Evolutionary conservation across 495 filamentous ascomycete species (phyloP), one percentile per base, ranked within the genome.

Genomic region (Evernia prunastri): DNA sequence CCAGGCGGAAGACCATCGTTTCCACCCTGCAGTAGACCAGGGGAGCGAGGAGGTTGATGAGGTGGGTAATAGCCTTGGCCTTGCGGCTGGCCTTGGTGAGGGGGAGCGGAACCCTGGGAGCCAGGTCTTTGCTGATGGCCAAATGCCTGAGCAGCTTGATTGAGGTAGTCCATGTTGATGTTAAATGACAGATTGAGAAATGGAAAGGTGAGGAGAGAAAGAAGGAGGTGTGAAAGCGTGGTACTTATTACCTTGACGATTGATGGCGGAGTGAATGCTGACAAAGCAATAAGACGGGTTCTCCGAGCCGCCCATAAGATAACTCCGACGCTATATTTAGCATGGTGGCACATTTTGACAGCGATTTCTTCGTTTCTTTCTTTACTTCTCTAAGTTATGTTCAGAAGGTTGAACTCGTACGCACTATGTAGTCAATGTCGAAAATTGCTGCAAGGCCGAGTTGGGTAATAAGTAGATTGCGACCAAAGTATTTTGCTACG

Each of bases 71-170:
- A 33, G 17, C 51, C 51, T 20, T 54, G 51, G 6, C 51, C 51
- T n/a, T 54, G 51, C 20, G 51, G 17, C 29, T 54, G 51, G 29
- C 51, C 29, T 54, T 54, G 51, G 51, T 54, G 25, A 54, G 51
- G 27, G 13, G 45, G 45, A 49, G n/a, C n/a, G 1, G 45, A 49
- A 23, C n/a, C n/a, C 23, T 49, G 45, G 11, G 45, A 25, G 45
- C 45, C 11, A 13, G 45, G n/a, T 49, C 45, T 27, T 27, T 49
- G 45, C 45, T 49, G 45, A 49, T 49, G 45, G 23, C 8, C 23
- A 27, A 25, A 49, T 11, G 45, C 45, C 45, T 49, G 45, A 23
- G 45, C 45, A 27, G 45, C 45, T 49, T 49, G 45, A 17, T 49
- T 49, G n/a, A 49, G n/a, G 18, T 18, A 54, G 51, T 20, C 29